Base-by-base conservation (phyloP, 2,329 filamentous ascomycete species). In the Exophiala spinifera region DNA sequence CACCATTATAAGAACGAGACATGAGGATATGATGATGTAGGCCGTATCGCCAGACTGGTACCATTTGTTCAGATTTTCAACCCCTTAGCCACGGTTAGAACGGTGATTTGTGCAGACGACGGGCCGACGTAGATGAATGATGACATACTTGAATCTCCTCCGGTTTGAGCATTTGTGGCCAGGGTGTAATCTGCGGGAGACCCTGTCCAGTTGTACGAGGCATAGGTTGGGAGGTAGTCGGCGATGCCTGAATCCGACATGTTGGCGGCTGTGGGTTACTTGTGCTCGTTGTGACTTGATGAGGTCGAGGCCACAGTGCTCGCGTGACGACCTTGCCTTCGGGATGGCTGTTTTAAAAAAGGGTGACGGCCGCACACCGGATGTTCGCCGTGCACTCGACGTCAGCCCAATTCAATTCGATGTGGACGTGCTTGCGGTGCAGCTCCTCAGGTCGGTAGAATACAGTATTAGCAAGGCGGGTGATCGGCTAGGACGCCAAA, bases 21-120 rank as follows among this genome's bases (percentile, higher is more conserved):
- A 55, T 61, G 48, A 51, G 14, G 50, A 52, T 66, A 97, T 74
- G 72, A 97, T 80, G 73, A 97, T 97, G 77, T 89, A 97, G 70
- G 91, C 89, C 76, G 91, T 87, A 74, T 99, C 94, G 67, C 94
- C 94, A 4, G 90, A 79, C 64, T 89, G 81, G 75, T 87, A 97
- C 89, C 91, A 95, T 83, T 95, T 90, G 80, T 97, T 97, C 70
- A 96, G 74, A 75, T 97, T 96, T 68, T 89, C 85, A 69, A 77
- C 82, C 65, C 79, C 91, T n/a, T 96, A 69, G 42, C 28, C 19
- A 23, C 10, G 3, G 42, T 23, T 23, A 44, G 42, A 31, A 31
- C 11, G 28, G 28, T 31, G 28, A 11, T 4, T 25, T 19, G n/a
- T 19, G 17, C n/a, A 13, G 15, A 44, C n/a, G n/a, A n/a, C n/a